Percentiles rank a stretch among this genome's conserved stretches.
These are phyloP conservation scores for Ajuga reptans DNA, from an alignment of 305 asterid species.

Conservation along the genomic window DNA sequence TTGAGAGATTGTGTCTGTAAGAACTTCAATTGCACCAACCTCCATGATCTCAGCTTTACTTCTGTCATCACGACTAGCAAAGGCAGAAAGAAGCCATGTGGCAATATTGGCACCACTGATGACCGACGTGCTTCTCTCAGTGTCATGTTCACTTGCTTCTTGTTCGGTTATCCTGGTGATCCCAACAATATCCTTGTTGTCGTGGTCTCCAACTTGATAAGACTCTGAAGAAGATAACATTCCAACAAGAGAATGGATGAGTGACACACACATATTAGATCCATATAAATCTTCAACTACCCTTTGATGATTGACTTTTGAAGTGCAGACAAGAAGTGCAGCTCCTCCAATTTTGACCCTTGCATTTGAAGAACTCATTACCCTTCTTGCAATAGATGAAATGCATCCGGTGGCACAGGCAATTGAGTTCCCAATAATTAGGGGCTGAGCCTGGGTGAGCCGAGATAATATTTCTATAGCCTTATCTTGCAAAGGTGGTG, in stretches of 20 bases:
- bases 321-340: conserved; percentile 79
- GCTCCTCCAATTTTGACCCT: conserved; percentile 85
- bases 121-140: conserved; percentile 55
- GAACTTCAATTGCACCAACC: conserved; percentile 91
- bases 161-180: conserved; percentile 52
- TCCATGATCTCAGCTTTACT: conserved; percentile 75
- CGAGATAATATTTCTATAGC: conserved; percentile 78
- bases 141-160: conserved; percentile 34
- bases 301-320: conserved; percentile 71
- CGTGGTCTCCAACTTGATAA: conserved; percentile 47
- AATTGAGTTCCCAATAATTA: conserved; percentile 63
- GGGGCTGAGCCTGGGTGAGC: conserved; percentile 64
- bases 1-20: conserved; percentile 71
- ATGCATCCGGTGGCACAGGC: conserved; percentile 71
- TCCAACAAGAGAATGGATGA: conserved; percentile 75
- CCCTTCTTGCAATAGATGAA: conserved; percentile 65
- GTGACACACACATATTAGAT: conserved; percentile 52
- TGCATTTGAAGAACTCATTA: conserved; percentile 50
- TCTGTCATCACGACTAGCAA: conserved; percentile 69
- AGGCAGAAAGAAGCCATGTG: conserved; percentile 83
- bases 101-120: conserved; percentile 71
- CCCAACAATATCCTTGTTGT: conserved; percentile 47
- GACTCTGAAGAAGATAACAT: conserved; percentile 55
- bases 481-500: conserved; percentile 79
- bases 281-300: conserved; percentile 68